Evolutionary conservation across 495 filamentous ascomycete genomes (phyloP).

Genomic region (Monascus purpureus): DNA sequence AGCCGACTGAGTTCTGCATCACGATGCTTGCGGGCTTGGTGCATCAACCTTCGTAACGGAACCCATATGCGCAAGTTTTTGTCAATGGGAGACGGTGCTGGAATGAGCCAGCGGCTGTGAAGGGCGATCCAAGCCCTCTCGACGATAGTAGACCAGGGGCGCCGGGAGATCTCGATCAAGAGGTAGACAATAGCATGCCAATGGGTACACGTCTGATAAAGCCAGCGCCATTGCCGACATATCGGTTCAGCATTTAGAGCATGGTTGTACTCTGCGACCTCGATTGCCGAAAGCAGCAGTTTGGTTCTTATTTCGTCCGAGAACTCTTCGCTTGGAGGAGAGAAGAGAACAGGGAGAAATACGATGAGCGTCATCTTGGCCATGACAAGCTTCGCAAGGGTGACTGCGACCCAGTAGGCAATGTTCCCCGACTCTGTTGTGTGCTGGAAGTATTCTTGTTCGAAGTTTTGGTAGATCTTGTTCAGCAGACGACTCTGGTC

Average conservation of each 20-base stretch:
- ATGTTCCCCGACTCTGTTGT: constrained; percentile 21
- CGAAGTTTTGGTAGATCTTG: constrained; percentile 24
- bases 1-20: constrained; percentile 26
- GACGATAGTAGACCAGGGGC: constrained; percentile 33
- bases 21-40: constrained; percentile 32
- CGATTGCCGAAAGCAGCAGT: constrained; percentile 30
- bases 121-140: constrained; percentile 42
- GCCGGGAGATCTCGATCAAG: constrained; percentile 34
- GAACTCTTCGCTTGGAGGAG: constrained; percentile 15
- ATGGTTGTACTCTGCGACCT: constrained; percentile 43
- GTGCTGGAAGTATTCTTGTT: constrained; percentile 30
- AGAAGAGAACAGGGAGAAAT: constrained; percentile 29
- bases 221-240: constrained; percentile 45
- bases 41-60: constrained; percentile 37
- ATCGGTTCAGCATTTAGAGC: constrained; percentile 30
- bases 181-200: constrained; percentile 47
- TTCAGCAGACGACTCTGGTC: constrained; percentile 30
- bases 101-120: constrained; percentile 33
- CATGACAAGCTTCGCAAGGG: constrained; percentile 20
- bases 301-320: constrained; percentile 23
- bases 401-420: constrained; percentile 29
- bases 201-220: constrained; percentile 44
- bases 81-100: constrained; percentile 16
- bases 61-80: constrained; percentile 36
- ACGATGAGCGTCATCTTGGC: constrained; percentile 34